A percentile compares a stretch with the other conserved stretches of the same genome.
These are phyloP conservation scores for Xylariales sp. DNA, from an alignment of 2,329 filamentous ascomycete genomes.

Conservation along the genomic window DNA sequence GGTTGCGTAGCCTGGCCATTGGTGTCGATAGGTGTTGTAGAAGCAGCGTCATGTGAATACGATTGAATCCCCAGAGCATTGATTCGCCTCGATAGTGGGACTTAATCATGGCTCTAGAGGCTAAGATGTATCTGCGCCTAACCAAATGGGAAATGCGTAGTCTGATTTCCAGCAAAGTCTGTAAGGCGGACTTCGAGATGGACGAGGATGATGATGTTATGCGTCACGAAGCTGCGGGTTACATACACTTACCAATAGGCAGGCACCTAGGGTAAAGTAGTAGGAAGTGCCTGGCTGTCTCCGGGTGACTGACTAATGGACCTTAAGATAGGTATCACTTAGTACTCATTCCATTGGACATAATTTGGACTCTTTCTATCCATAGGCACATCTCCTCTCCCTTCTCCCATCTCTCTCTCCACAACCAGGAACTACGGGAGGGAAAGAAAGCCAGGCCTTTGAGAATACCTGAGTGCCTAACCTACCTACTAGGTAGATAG, in stretches of 20 bases:
- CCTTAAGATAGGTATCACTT: no score
- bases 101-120: not conserved
- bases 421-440: no score
- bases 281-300: no score
- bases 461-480: no score
- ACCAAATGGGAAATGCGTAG: not conserved
- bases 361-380: no score
- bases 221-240: constrained; percentile 1
- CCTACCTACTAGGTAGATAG: no score
- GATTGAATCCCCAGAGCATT: constrained; percentile 4
- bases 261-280: no score
- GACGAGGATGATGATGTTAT: not conserved
- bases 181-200: not conserved
- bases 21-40: not conserved
- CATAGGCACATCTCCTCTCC: no score
- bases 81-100: not conserved
- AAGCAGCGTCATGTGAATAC: constrained; percentile 14
- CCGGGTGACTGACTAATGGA: no score
- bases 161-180: not conserved
- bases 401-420: no score
- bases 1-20: not conserved
- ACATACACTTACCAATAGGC: not conserved
- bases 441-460: no score
- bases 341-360: no score
- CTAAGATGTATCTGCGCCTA: constrained; percentile 3